Evolutionary conservation across 2,329 filamentous ascomycete species (phyloP), one percentile per base, ranked within the genome.

Genomic region (Venturia nashicola): DNA sequence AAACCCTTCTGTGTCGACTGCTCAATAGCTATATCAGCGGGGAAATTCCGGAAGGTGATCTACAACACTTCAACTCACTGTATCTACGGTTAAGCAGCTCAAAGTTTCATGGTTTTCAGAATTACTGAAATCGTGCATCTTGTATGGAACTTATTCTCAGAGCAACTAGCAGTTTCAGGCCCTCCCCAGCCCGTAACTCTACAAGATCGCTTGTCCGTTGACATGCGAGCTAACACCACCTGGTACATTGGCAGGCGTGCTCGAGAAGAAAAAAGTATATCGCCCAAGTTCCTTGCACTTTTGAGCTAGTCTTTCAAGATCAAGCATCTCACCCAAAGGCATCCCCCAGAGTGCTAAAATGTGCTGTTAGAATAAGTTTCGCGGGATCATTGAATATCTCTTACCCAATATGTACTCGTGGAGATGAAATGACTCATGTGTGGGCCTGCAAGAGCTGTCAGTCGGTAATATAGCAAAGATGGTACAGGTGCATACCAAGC

Each of bases 241-340:
- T 71, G 57, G n/a, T 5, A 51, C n/a, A 40, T 86, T 86, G 42
- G 85, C 72, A 0, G 85, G 84, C 16, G 77, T 78, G 66, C 82
- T 86, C 0, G 81, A 83, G 32, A 88, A 77, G 74, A 88, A 80
- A 69, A 88, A 88, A 5, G 77, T 81, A 74, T 83, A 87, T 40
- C 80, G 76, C 62, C 78, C 76, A 70, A 78, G 76, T 70, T 78
- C 78, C 68, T 83, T 83, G 69, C 84, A 85, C 59, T 82, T 78
- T 46, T 74, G 74, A 0, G 81, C 77, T 54, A 86, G 72, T 51
- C 73, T 79, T 66, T 82, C 79, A 5, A 87, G 72, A 67, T 76
- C 74, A 44, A 76, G 43, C 73, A 76, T 75, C 67, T 76, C 74
- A 4, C 74, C 73, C 2, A 76, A 39, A 16, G 74, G 75, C 74